Evolutionary conservation across 108 stramenopile genomes (phyloP).

Genomic region (Fragilaria crotonensis): DNA sequence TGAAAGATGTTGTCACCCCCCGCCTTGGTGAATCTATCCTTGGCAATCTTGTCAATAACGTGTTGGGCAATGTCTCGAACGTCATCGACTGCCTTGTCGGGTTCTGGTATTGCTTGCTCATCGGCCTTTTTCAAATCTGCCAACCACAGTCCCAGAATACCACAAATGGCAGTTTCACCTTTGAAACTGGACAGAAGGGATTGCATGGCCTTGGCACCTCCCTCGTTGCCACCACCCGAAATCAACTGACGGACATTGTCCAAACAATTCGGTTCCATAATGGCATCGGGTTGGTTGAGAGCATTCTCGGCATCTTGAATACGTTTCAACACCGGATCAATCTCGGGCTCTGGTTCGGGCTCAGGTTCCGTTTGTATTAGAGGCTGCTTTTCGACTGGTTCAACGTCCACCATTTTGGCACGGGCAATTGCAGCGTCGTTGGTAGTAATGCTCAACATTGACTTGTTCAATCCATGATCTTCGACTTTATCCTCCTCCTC

Average conservation of each 20-base stretch:
- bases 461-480: background rate
- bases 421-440: slow-evolving; percentile 1
- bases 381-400: background rate
- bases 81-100: slow-evolving; percentile 32
- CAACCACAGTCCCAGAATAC: slow-evolving; percentile 65
- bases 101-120: slow-evolving; percentile 4
- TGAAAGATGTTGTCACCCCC: slow-evolving; percentile 61
- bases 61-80: slow-evolving; percentile 58
- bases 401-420: slow-evolving; percentile 1
- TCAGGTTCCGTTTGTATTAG: slow-evolving; percentile 23
- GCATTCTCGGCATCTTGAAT: slow-evolving; percentile 49
- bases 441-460: background rate
- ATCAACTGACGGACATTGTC: slow-evolving; percentile 39
- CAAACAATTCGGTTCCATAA: slow-evolving; percentile 63
- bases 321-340: slow-evolving; percentile 40
- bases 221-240: slow-evolving; percentile 26
- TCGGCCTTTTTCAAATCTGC: slow-evolving; percentile 46
- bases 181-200: slow-evolving; percentile 50
- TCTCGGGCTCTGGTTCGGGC: slow-evolving; percentile 20
- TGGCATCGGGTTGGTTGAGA: slow-evolving; percentile 58
- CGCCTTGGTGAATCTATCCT: slow-evolving; percentile 67
- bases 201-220: slow-evolving; percentile 48
- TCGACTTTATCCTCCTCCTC: background rate
- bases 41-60: slow-evolving; percentile 52
- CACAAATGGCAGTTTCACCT: slow-evolving; percentile 74